These are phyloP conservation scores for Beta macrorhiza DNA, from an alignment of 179 eudicot species.

Conservation along the genomic window DNA sequence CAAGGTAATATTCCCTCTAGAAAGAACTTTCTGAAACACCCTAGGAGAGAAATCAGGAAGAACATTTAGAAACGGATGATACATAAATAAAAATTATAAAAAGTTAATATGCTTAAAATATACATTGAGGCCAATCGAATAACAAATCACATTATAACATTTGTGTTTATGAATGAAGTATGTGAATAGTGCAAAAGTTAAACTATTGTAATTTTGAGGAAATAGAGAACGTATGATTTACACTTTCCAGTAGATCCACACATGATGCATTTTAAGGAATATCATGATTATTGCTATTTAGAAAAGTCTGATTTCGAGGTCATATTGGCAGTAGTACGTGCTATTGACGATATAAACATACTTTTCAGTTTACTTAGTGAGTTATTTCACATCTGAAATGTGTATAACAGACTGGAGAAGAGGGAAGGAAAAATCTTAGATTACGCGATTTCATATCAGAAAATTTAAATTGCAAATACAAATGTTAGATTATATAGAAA, in stretches of 20 bases:
- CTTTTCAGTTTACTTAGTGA: neutral
- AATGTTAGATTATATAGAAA: neutral
- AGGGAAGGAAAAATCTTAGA: neutral
- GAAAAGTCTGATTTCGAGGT: neutral
- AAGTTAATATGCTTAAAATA: no score
- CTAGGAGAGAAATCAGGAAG: no score
- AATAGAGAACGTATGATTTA: neutral
- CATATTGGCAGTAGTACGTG: neutral
- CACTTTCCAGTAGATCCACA: neutral
- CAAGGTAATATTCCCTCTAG: no score
- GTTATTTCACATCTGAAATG: neutral
- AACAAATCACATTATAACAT: no score
- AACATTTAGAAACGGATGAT: no score
- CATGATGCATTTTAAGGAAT: neutral
- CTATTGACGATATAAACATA: neutral
- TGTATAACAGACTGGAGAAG: neutral
- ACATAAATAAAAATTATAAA: no score
- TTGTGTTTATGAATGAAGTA: no score
- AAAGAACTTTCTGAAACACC: no score
- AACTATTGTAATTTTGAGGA: no score
- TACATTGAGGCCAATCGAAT: no score
- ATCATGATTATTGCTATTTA: neutral
- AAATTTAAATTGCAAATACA: neutral
- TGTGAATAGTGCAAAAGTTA: no score
- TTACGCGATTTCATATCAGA: neutral